Base-by-base conservation (phyloP, 345 rosid genomes). In the Euphorbia lathyris region DNA sequence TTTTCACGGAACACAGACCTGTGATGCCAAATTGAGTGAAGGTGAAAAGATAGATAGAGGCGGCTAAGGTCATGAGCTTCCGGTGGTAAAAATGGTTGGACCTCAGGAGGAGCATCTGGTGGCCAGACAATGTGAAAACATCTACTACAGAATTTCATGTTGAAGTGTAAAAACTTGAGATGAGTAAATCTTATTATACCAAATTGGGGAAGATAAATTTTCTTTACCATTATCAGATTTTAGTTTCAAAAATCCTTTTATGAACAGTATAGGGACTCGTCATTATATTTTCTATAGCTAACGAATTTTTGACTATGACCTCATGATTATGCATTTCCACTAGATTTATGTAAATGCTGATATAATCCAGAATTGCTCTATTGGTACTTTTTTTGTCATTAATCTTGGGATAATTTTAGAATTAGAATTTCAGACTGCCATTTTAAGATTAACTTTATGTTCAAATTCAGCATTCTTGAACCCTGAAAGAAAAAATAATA, bases 1-100 rank as follows among this genome's bases (percentile, higher is more conserved):
- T 96, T 92, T 79, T 89, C 96, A 10, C 85, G 99, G 62, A 89
- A 92, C 86, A 86, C 90, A 3, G 96, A 90, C 83, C 78, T 78
- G 70, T 87, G 84, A 89, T 51, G 66, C 72, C 65, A 6, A 32
- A 34, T 69, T 58, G 38, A 34, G 50, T 12, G 60, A 70, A 65
- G 48, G 47, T 25, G 61, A 66, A 20, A 29, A 19, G 42, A 22
- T 70, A 58, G n/a, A 50, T 71, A 19, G 23, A 17, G 65, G 66
- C 67, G 23, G 52, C 23, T 17, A 32, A 36, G 59, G 67, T 58
- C 50, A 47, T 30, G 52, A 66, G 20, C 66, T 61, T 22, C 30
- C n/a, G 7, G 29, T 23, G 66, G 63, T 5, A 26, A 50, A 29
- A 65, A 12, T 53, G 9, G 23, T 30, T 22, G 51, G 69, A n/a